Base-by-base conservation (phyloP, 805 yeast species). In the Saccharomycopsis sp. region DNA sequence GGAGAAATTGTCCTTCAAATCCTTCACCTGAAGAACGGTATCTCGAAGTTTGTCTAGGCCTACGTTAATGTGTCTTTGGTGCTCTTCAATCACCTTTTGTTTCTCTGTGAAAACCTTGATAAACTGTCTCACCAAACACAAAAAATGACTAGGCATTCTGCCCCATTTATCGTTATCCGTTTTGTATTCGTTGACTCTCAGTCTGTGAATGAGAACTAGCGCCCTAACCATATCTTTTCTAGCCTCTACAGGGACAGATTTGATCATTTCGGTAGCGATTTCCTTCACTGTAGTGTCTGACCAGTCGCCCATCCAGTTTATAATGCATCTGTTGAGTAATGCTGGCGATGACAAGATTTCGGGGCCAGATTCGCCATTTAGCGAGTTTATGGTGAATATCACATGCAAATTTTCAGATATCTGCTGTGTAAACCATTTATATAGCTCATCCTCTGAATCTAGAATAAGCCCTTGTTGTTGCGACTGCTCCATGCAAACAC, bases 221-320 rank as follows among this genome's bases (percentile, higher is more conserved):
- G 77, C 64, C 21, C 79, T 76, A 2, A 82, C 68, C 1, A 87
- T 66, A 0, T 76, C 75, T 20, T 81, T 81, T 24, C 81, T 64
- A 55, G 75, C 67, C 57, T 84, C 86, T 15, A 87, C 67, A 1
- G 92, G 88, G 9, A 83, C 65, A 46, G 65, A 57, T 44, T 70
- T 70, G 0, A 83, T 66, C 50, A 76, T 62, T 2, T 69, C 69
- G 0, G 64, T 57, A 0, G 85, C 81, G 37, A 90, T 81, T 53
- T 81, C 80, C 4, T 61, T 55, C 53, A 85, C 68, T 0, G 90
- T 72, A 0, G 65, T 59, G 2, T 63, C 59, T 0, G 85, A 75
- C 97, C 97, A 91, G 56, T 82, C 82, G 2, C 96, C 96, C 85
- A 90, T 83, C 91, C 92, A 89, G 65, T 85, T 82, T 44, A 92